These are phyloP conservation scores for Calonectria pauciramosa DNA, from an alignment of 2,329 filamentous ascomycete genomes.

Conservation along the genomic window DNA sequence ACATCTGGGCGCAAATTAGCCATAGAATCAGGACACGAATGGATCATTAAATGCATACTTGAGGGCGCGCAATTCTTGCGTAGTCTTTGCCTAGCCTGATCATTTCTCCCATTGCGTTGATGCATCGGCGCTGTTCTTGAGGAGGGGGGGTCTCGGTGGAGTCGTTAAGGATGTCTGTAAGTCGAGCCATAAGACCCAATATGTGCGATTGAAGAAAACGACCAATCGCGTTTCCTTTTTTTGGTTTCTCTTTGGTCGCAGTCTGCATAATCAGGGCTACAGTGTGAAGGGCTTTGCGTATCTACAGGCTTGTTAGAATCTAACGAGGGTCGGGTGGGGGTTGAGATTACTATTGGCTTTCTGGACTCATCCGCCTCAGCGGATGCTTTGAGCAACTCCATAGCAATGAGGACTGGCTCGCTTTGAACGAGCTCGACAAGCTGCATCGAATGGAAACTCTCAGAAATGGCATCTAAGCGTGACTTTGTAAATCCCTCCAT, in stretches of 20 bases:
- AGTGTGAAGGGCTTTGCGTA: constrained; percentile 61
- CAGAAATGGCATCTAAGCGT: constrained; percentile 76
- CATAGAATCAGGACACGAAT: not conserved
- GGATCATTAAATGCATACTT: constrained; percentile 66
- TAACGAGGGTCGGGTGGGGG: not conserved
- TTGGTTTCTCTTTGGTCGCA: constrained; percentile 60
- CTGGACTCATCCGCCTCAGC: constrained; percentile 75
- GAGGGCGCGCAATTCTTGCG: constrained; percentile 85
- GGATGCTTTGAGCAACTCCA: constrained; percentile 85
- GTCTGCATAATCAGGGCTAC: constrained; percentile 59
- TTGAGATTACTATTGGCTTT: constrained; percentile 67
- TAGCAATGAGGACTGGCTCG: constrained; percentile 81
- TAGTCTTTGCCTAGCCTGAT: constrained; percentile 81
- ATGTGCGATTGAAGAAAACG: constrained; percentile 87
- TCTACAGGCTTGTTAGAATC: constrained; percentile 54
- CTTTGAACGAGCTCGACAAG: constrained; percentile 79
- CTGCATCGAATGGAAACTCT: constrained; percentile 76
- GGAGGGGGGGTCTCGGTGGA: constrained; percentile 64
- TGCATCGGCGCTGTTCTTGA: constrained; percentile 80
- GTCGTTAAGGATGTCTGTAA: constrained; percentile 85
- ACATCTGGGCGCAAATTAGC: constrained; percentile 67
- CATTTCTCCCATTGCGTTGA: constrained; percentile 90
- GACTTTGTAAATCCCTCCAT: constrained; percentile 77
- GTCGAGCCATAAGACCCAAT: constrained; percentile 86
- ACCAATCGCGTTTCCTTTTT: constrained; percentile 71